Conservation (phyloP, 2,329 filamentous ascomycete species). For the Pseudogymnoascus sp. region DNA sequence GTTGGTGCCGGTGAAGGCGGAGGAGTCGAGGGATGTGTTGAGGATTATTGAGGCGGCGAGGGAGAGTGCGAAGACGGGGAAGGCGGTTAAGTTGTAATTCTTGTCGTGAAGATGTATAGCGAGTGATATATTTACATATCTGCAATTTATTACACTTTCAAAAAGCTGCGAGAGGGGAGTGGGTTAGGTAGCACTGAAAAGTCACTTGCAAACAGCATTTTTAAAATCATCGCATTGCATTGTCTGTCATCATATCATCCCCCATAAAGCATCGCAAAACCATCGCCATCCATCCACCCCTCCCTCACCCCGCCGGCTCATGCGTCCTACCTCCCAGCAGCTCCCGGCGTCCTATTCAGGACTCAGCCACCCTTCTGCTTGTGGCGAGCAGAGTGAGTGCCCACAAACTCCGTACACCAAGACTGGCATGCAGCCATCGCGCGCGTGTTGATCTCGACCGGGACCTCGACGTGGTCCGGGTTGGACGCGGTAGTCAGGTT, state of each 20-base stretch:
- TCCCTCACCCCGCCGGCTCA: neutral
- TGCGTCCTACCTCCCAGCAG: neutral
- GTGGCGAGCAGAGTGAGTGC: neutral
- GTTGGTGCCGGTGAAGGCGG: slow-evolving; percentile 44
- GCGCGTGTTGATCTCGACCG: neutral
- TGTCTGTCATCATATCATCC: neutral
- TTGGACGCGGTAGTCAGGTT: neutral
- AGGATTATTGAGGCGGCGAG: slow-evolving; percentile 47
- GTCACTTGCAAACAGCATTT: neutral
- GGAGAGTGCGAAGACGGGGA: slow-evolving; percentile 43
- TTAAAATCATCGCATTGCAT: neutral
- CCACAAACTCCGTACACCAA: neutral
- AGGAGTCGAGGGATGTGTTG: slow-evolving; percentile 45
- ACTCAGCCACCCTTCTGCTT: neutral
- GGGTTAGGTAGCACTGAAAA: neutral
- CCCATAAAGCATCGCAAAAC: neutral
- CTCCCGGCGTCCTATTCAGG: neutral
- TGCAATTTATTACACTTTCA: neutral
- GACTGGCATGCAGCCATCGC: neutral
- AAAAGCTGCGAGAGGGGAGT: neutral
- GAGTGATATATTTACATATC: neutral
- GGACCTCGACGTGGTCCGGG: neutral
- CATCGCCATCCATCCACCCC: neutral
- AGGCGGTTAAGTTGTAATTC: slow-evolving; percentile 18
- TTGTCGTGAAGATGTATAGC: neutral